Base-by-base conservation (phyloP, 2,329 filamentous ascomycete species). In the Fusarium proliferatum region DNA sequence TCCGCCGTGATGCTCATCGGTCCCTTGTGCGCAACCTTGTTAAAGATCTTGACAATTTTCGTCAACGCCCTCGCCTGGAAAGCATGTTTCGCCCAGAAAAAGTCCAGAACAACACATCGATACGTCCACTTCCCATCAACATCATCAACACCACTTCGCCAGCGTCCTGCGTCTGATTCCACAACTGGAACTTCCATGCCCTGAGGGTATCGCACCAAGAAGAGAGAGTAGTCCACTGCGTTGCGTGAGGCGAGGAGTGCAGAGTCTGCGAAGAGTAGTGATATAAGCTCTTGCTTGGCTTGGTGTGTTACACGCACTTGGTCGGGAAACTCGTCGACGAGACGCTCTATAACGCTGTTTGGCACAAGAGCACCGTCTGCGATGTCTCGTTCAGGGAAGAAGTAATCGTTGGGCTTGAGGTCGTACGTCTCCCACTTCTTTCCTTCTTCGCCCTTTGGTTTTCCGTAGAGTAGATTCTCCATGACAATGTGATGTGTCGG, bases 21-120 rank as follows among this genome's bases (percentile, higher is more conserved):
- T 0, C 92, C 92, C 74, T 92, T 87, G 6, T 86, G 83, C 38
- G 88, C 89, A 34, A 94, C 83, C 19, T 86, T 71, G 75, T 94
- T 94, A 76, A 91, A 93, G 0, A 86, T 82, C 55, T 88, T 88
- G 66, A 94, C 88, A 41, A 94, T 80, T 0, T 88, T 86, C 0
- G 92, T 93, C 87, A 94, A 88, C 2, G 88, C 84, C 79, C 87
- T 88, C 2, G 93, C 89, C 61, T 89, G 91, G 1, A 91, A 76
- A 73, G 91, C 92, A 80, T 94, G 91, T 81, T 92, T 93, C 1
- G 91, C 89, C 92, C 92, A 94, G 84, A 94, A 94, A 82, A 95
- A 94, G 80, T 94, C 93, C 39, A 94, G 84, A 19, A 94, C 81
- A 1, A 91, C 87, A 7, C 88, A 90, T 6, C 92, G 87, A 76